Conservation (phyloP, 345 rosid genomes). For the Salix suchowensis region DNA sequence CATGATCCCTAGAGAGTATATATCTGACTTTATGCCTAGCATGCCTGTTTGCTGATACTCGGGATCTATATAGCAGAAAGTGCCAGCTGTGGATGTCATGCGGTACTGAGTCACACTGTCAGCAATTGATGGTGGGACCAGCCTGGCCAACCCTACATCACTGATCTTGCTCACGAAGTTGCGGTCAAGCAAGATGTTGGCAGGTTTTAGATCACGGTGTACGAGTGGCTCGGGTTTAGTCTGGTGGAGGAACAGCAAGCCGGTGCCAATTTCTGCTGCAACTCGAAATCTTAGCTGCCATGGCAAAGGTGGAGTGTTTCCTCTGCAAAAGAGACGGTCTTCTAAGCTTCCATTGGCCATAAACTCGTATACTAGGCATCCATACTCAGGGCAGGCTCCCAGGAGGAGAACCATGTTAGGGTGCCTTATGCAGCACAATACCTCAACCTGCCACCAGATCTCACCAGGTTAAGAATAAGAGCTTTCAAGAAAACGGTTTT, state of each 20-base stretch:
- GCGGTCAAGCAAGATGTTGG: constrained; percentile 72
- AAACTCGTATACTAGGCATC: constrained; percentile 84
- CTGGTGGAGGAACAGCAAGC: constrained; percentile 76
- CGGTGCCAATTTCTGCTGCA: constrained; percentile 82
- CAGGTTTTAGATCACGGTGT: constrained; percentile 84
- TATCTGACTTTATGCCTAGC: constrained; percentile 78
- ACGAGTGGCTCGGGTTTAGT: constrained; percentile 82
- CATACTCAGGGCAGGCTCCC: constrained; percentile 90
- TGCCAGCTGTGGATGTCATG: constrained; percentile 87
- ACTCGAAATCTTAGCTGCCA: constrained; percentile 81
- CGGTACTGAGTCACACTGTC: constrained; percentile 75
- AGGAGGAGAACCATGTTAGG: constrained; percentile 90
- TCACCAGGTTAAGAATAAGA: background rate
- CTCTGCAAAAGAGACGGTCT: constrained; percentile 62
- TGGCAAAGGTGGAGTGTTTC: constrained; percentile 57
- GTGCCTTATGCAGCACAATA: constrained; percentile 79
- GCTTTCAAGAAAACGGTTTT: no score
- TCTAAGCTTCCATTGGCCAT: constrained; percentile 91
- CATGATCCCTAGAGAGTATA: constrained; percentile 76
- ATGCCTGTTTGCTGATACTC: constrained; percentile 93
- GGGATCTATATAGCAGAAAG: constrained; percentile 89
- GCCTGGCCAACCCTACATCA: constrained; percentile 85
- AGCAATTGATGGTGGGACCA: constrained; percentile 77
- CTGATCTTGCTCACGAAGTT: constrained; percentile 88
- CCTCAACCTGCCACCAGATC: constrained; percentile 58